Percentiles rank a stretch among this genome's conserved stretches.
phyloP scores from a whole-genome alignment of 306 rosid species.

The Sicyos baderoa region DNA sequence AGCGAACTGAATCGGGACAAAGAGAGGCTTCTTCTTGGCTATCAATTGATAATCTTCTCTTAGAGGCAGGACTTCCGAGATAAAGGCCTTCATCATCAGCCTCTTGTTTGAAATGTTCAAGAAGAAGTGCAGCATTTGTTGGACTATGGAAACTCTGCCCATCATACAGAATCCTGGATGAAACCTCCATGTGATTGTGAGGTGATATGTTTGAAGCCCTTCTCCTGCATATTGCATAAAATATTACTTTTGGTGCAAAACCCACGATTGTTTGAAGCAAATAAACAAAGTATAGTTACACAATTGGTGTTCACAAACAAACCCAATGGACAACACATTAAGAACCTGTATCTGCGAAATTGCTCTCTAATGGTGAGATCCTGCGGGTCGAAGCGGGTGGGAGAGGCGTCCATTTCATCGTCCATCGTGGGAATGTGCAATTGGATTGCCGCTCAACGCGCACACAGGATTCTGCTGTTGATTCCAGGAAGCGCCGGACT shows the following conservation, averaged over 20 bases:
- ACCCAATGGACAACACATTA: neutral
- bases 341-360: slow-evolving; percentile 75
- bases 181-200: slow-evolving; percentile 28
- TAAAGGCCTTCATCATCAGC: slow-evolving; percentile 49
- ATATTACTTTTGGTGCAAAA: neutral
- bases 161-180: slow-evolving; percentile 56
- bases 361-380: slow-evolving; percentile 55
- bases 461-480: neutral
- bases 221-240: slow-evolving; percentile 47
- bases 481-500: neutral
- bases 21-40: slow-evolving; percentile 40
- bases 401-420: slow-evolving; percentile 28
- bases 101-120: slow-evolving; percentile 77
- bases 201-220: slow-evolving; percentile 49
- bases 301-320: neutral
- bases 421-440: neutral
- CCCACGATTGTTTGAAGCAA: too few species aligned
- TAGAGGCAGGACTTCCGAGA: slow-evolving; percentile 34
- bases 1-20: slow-evolving; percentile 47
- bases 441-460: neutral
- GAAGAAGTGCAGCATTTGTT: slow-evolving; percentile 80
- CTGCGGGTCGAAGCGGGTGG: slow-evolving; percentile 55
- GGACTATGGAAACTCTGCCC: slow-evolving; percentile 78
- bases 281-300: neutral
- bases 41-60: slow-evolving; percentile 46